Base-by-base conservation (phyloP, 257 asterid genomes). In the Nemophila menziesii region DNA sequence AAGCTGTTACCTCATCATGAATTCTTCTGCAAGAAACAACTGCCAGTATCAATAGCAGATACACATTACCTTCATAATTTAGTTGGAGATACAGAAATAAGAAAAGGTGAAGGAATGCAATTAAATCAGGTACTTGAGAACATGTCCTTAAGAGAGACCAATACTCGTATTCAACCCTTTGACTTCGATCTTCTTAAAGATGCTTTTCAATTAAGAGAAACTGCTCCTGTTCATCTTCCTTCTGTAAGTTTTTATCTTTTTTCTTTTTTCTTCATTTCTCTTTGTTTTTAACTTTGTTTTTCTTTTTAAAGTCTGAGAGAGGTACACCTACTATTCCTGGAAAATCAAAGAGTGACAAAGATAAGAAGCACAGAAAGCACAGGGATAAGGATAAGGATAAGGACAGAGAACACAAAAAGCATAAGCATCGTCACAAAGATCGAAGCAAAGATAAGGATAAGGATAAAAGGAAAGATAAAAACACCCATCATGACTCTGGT, bases 101-200 rank as follows among this genome's bases (percentile, higher is more conserved):
- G 93, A 58, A 84, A 81, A 64, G 98, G 98, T 46, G 93, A 89
- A 63, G 94, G 92, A 23, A 84, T 80, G 98, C 90, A 89, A 59
- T 63, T 89, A 69, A 66, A 77, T 51, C 85, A 89, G 78, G 92
- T 89, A 62, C 80, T 77, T 58, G 73, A 68, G 43, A 78, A 72
- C 33, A 20, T 64, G 33, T 65, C 94, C 34, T 52, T 74, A 51
- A 74, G 92, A 66, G 92, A 84, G 54, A 62, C 53, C 14, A 72
- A 63, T 65, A 58, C 65, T 20, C 79, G 77, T 40, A 74, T 89
- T 61, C 82, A 68, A 56, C 94, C 96, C 20, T 81, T 89, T 61
- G 93, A 80, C 62, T 48, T 84, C 41, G 93, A 78, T 63, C 52
- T 65, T 55, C 84, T 89, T 20, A 62, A 74, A 42, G 93, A 80